These are phyloP conservation scores for Erigeron canadensis DNA, from an alignment of 129 eudicot genomes.

Conservation along the genomic window DNA sequence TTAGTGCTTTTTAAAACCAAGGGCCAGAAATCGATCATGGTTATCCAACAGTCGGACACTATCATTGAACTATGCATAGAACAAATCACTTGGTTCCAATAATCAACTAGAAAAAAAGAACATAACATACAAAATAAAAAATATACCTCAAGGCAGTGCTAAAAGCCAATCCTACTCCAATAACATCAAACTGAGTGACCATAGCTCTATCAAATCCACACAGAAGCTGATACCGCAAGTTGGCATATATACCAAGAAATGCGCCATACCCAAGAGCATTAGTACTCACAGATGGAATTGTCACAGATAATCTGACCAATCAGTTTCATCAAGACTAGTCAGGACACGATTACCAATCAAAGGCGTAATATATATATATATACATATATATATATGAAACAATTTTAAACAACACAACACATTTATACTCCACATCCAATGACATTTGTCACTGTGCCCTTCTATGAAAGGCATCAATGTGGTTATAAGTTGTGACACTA, in stretches of 20 bases:
- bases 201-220: constrained; percentile 80
- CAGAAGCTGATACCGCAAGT: constrained; percentile 81
- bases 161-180: constrained; percentile 77
- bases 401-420: not conserved
- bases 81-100: too few species aligned
- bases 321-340: constrained; percentile 1
- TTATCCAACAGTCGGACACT: too few species aligned
- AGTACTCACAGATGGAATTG: constrained; percentile 72
- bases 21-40: too few species aligned
- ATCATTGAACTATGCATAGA: too few species aligned
- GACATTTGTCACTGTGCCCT: not conserved
- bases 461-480: too few species aligned
- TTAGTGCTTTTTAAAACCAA: too few species aligned
- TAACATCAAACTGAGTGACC: constrained; percentile 79
- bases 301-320: constrained; percentile 66
- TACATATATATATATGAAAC: too few species aligned
- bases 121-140: not conserved
- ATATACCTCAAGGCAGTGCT: constrained; percentile 75
- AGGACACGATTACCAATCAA: not conserved
- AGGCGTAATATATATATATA: not conserved
- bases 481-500: too few species aligned
- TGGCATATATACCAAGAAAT: constrained; percentile 91
- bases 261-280: constrained; percentile 97
- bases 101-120: too few species aligned
- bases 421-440: not conserved